Base-by-base conservation (phyloP, 257 asterid genomes). In the Przewalskia tangutica region DNA sequence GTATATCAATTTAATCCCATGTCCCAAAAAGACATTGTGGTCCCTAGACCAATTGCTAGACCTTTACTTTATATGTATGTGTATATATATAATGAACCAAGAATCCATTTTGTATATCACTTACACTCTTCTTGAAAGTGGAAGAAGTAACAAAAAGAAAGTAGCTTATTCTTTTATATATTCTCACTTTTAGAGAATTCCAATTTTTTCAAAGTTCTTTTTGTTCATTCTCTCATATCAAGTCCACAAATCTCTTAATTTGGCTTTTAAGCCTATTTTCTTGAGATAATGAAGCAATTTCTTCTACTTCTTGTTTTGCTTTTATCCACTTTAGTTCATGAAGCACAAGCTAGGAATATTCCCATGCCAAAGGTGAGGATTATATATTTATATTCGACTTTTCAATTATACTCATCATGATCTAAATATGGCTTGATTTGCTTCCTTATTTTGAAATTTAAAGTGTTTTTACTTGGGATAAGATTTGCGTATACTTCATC, bases 341-440 rank as follows among this genome's bases (percentile, higher is more conserved):
- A 85, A 84, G 89, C 86, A 85, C 89, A 86, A 84, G 89, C 92
- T 20, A 85, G 83, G 86, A 62, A 65, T 62, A 82, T 78, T 44
- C 85, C 82, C 36, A 83, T 40, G 55, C 17, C 84, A 63, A 84
- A 86, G 67, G 95, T 92, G 81, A 85, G 90, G 13, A 50, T 51
- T 81, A 65, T 42, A 34, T 42, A 36, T 48, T n/a, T 77, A 16
- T 20, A 40, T 23, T 82, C 53, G 23, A 59, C 5, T 17, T 82
- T 71, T 46, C 34, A 34, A 63, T 44, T 70, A 50, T 12, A 20
- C 40, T 9, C 36, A 34, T 12, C 11, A 20, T 18, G 59, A 34
- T 56, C 27, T 38, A 9, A 17, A 11, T 10, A 16, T 67, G 27
- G 76, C 63, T 48, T 27, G 34, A 32, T 12, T 18, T 54, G 62